Evolutionary conservation across 176 grass and related monocot genomes (phyloP), one percentile per base, ranked within the genome.

Genomic region (Pontederia paniculata): DNA sequence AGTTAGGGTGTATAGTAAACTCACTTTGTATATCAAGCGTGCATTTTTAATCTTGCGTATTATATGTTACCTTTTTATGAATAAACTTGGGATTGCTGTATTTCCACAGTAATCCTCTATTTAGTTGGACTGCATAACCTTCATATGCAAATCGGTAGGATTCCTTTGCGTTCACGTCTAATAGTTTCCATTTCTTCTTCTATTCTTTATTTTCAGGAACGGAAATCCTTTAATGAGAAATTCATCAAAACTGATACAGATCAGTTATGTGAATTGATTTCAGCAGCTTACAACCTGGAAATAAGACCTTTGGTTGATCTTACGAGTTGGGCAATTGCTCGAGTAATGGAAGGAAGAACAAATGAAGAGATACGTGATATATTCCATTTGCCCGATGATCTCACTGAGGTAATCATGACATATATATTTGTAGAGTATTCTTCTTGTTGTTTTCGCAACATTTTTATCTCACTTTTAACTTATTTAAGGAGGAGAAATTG

Each of bases 181-280:
- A 50, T 50, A 12, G n/a, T n/a, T 50, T 15, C 14, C 14, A 5
- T 5, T n/a, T 50, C 14, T 11, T 8, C 0, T 45, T 44, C 44
- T 21, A 31, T 16, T 9, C 22, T 21, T 1, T 9, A 22, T 46
- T 63, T 55, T 14, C 63, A 83, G 13, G 46, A 49, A 52, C 83
- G 86, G 80, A 97, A 58, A 48, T 70, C 54, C 21, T 70, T 70
- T 48, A 44, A 58, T 49, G 54, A 70, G 21, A 70, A 58, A 50
- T 70, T 70, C 28, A 45, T 58, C 17, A 70, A 54, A 22, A 58
- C 21, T 17, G 44, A 70, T 57, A 57, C 54, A 11, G 42, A 58
- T 56, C 44, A 9, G 17, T 57, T 58, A 41, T 48, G 45, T 14
- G 67, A 70, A 42, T 58, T 70, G 67, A 37, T 44, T 23, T 70